Percentiles rank a stretch among this genome's conserved stretches.
These are phyloP conservation scores for Cicer cuneatum DNA, from an alignment of 306 rosid genomes.

Conservation along the genomic window DNA sequence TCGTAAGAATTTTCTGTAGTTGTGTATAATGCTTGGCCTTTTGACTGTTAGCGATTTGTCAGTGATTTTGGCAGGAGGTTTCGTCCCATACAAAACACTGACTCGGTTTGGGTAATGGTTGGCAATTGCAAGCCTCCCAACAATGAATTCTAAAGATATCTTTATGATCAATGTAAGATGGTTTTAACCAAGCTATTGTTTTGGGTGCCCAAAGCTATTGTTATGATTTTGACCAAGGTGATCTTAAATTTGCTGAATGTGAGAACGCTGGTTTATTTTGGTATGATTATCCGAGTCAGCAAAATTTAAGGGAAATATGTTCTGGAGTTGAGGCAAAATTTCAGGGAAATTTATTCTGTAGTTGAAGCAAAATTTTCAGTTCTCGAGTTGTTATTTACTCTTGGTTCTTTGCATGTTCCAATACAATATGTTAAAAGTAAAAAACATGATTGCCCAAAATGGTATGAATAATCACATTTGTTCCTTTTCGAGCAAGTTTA, in stretches of 20 bases:
- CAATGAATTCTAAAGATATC: neutral
- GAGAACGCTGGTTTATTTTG: neutral
- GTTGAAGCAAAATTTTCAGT: too few species aligned
- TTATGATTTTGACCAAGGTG: neutral
- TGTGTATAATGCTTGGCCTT: neutral
- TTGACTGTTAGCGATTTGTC: neutral
- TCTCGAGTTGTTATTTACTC: too few species aligned
- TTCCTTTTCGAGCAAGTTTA: too few species aligned
- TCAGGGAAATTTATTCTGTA: too few species aligned
- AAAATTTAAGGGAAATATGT: too few species aligned
- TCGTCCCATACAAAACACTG: neutral
- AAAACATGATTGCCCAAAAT: too few species aligned
- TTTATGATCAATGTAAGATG: neutral
- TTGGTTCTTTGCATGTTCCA: too few species aligned
- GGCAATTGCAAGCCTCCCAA: neutral
- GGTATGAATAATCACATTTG: too few species aligned
- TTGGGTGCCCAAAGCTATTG: too few species aligned
- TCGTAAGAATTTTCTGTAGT: neutral
- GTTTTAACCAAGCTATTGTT: neutral
- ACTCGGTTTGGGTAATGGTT: neutral
- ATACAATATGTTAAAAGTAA: too few species aligned
- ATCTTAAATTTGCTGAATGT: neutral
- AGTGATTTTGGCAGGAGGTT: neutral
- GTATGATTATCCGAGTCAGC: neutral
- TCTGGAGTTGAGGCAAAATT: too few species aligned